These are phyloP conservation scores for Neofusicoccum cordaticola DNA, from an alignment of 2,329 filamentous ascomycete genomes.

Conservation along the genomic window DNA sequence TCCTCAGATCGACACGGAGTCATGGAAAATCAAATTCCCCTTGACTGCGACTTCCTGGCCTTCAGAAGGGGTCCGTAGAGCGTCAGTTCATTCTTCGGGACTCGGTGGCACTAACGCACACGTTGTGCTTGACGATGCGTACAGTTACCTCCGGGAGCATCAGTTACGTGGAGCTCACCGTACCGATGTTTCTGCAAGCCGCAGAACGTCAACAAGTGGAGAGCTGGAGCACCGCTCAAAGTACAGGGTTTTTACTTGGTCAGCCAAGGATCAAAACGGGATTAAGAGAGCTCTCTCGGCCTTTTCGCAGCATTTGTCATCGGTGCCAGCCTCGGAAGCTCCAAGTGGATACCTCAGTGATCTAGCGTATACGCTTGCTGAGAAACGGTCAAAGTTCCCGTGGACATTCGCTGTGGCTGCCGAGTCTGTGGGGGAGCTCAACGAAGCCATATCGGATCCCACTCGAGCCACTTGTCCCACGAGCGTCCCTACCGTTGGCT, in stretches of 20 bases:
- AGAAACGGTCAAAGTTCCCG: not conserved
- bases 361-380: conserved; percentile 11
- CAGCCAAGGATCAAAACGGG: conserved; percentile 18
- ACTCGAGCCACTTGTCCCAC: conserved; percentile 22
- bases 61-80: conserved; percentile 13
- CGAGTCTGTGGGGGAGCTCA: not conserved
- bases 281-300: conserved; percentile 3
- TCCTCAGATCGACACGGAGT: conserved; percentile 16
- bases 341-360: conserved; percentile 7
- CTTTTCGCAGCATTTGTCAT: not conserved
- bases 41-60: conserved; percentile 19
- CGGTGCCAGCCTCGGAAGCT: conserved; percentile 2
- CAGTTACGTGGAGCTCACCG: conserved; percentile 20
- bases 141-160: not conserved
- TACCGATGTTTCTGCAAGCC: not conserved
- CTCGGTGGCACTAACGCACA: conserved; percentile 30
- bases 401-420: not conserved
- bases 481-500: conserved; percentile 22
- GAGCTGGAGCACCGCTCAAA: not conserved
- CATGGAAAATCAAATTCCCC: conserved; percentile 20
- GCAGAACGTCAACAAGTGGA: not conserved
- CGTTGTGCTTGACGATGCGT: conserved; percentile 24
- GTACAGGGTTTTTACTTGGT: conserved; percentile 18
- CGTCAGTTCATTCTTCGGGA: conserved; percentile 24
- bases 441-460: not conserved